These are phyloP conservation scores for Kwoniella bestiolae DNA, from an alignment of 768 basidiomycete species.

Conservation along the genomic window DNA sequence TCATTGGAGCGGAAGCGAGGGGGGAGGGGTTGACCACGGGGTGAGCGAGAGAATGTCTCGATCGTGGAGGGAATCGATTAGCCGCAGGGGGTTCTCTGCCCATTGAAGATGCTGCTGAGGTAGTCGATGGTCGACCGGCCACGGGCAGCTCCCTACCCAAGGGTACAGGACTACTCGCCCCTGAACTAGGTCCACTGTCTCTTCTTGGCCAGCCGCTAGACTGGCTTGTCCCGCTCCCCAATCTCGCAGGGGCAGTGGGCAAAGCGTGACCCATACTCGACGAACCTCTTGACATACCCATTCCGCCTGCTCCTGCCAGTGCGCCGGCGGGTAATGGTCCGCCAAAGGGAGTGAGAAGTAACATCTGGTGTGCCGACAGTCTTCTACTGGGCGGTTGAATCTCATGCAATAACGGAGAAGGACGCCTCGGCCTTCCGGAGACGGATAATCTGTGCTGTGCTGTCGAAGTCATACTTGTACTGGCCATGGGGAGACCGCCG, in stretches of 20 bases:
- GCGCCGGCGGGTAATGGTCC: constrained; percentile 28
- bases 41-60: constrained; percentile 26
- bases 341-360: constrained; percentile 50
- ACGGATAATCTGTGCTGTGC: constrained; percentile 22
- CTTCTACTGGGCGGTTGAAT: constrained; percentile 48
- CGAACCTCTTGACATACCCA: constrained; percentile 36
- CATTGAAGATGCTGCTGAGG: constrained; percentile 6
- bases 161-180: background rate
- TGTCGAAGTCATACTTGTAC: constrained; percentile 5
- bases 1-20: constrained; percentile 37
- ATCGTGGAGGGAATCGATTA: constrained; percentile 18
- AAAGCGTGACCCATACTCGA: constrained; percentile 27
- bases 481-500: background rate
- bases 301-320: constrained; percentile 15
- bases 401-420: constrained; percentile 45
- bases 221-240: constrained; percentile 10
- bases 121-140: background rate
- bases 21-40: constrained; percentile 29
- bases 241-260: constrained; percentile 16
- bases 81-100: constrained; percentile 2
- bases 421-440: constrained; percentile 20
- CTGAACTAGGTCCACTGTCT: constrained; percentile 6
- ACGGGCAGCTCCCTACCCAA: background rate
- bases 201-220: constrained; percentile 22
- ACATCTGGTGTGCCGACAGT: constrained; percentile 45